Evolutionary conservation across 2,329 filamentous ascomycete species (phyloP), one percentile per base, ranked within the genome.

Genomic region (Diaporthe aspalathi): DNA sequence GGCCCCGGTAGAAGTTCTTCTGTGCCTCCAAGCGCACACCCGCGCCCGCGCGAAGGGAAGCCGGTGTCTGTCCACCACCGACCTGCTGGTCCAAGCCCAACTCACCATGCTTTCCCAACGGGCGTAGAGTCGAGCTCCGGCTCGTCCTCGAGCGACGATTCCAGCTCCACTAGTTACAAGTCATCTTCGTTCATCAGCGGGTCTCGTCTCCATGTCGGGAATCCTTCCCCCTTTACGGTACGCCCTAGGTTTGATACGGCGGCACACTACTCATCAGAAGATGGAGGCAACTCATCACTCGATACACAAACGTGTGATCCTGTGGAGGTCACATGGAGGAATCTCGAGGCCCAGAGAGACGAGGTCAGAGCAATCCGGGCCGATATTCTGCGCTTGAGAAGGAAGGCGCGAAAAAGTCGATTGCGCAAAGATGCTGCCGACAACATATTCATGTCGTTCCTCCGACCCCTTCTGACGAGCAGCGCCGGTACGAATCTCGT

Each of bases 281-380:
- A 24, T 5, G 43, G 22, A 5, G 6, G 12, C 35, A 40, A n/a
- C 8, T 49, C n/a, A 9, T n/a, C 9, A 8, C 12, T 27, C 63
- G 35, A n/a, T 11, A 45, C 27, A 32, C 32, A 14, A 9, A 32
- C 6, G 16, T 38, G 12, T n/a, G 53, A 54, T 8, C 38, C 40
- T 20, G n/a, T 68, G 54, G 57, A 62, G 47, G 17, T 24, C 17
- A 63, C 38, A 45, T 68, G 70, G 70, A 29, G 27, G 22, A 50
- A 63, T 24, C 72, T 81, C 38, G 77, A 80, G 70, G 65, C 72
- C 5, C 75, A 76, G 17, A 77, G 77, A n/a, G 76, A 76, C n/a
- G 72, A 74, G 35, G 24, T 57, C 7, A n/a, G 16, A 3, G 35
- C 35, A 9, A 69, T 68, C 24, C 72, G 65, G 43, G 53, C 57